Percentiles rank a stretch among this genome's conserved stretches.
Evolutionary conservation across 2,329 filamentous ascomycete species (phyloP).

Genomic region (Diaporthe citrichinensis): DNA sequence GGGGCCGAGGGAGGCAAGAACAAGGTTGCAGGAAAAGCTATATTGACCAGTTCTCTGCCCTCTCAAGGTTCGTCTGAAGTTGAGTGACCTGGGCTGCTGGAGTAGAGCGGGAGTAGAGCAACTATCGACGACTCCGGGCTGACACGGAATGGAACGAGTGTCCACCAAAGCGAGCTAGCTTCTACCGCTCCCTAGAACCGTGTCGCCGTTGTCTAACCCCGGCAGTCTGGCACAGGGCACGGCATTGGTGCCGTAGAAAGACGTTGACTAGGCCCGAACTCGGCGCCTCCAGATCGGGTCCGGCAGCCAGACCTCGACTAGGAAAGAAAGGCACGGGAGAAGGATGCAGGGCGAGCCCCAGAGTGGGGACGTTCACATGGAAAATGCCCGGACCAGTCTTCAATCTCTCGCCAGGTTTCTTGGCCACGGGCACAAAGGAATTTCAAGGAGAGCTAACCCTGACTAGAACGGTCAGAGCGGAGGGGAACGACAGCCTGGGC

Average conservation of each 20-base stretch:
- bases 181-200: neutral
- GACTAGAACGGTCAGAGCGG: conserved; percentile 12
- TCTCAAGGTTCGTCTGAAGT: conserved; percentile 21
- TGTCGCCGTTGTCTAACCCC: neutral
- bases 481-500: conserved; percentile 21
- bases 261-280: conserved; percentile 10
- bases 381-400: neutral
- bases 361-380: conserved; percentile 22
- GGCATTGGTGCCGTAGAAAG: neutral
- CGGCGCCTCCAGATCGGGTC: conserved; percentile 21
- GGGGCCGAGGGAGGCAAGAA: neutral
- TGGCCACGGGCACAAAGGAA: conserved; percentile 12
- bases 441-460: neutral
- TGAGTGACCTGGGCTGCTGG: neutral
- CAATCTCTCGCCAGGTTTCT: neutral
- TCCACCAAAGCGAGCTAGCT: neutral
- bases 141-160: neutral
- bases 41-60: neutral
- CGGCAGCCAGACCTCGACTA: conserved; percentile 4
- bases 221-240: neutral
- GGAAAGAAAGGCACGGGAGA: conserved; percentile 8
- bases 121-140: conserved; percentile 4
- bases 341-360: conserved; percentile 4
- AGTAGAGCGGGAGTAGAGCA: neutral
- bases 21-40: neutral